phyloP scores from a whole-genome alignment of 2,329 filamentous ascomycete species.

The Colletotrichum kahawae region DNA sequence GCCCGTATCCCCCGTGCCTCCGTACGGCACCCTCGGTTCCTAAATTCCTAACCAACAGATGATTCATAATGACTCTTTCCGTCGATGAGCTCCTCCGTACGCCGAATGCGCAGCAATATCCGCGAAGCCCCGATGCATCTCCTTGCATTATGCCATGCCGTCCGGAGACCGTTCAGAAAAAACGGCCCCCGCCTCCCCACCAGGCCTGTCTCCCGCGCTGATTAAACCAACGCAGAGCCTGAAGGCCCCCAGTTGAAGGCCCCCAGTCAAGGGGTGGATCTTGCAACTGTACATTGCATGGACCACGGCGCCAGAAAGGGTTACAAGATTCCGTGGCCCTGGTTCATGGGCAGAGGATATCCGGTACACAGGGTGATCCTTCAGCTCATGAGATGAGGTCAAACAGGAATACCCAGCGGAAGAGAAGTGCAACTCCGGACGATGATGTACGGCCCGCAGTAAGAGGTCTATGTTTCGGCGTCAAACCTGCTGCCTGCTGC shows the following conservation, averaged over 20 bases:
- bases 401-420: not conserved
- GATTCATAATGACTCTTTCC: not conserved
- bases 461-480: not conserved
- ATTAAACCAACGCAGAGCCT: constrained; percentile 1
- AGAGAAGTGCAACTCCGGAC: not conserved
- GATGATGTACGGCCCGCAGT: not conserved
- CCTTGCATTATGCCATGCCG: not conserved
- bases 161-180: not conserved
- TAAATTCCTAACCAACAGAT: not conserved
- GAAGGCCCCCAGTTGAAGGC: not conserved
- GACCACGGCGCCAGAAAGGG: not conserved
- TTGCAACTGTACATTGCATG: not conserved
- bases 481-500: constrained; percentile 9
- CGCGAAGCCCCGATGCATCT: not conserved
- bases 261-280: constrained; percentile 1
- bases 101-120: not conserved
- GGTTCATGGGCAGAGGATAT: constrained; percentile 14
- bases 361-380: not conserved
- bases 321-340: constrained; percentile 8
- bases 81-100: too few relatives aligned
- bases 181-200: not conserved
- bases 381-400: not conserved
- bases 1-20: not conserved
- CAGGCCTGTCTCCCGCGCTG: not conserved
- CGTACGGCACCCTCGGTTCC: not conserved